phyloP scores from a whole-genome alignment of 2,329 filamentous ascomycete genomes.

The Aspergillus niger region DNA sequence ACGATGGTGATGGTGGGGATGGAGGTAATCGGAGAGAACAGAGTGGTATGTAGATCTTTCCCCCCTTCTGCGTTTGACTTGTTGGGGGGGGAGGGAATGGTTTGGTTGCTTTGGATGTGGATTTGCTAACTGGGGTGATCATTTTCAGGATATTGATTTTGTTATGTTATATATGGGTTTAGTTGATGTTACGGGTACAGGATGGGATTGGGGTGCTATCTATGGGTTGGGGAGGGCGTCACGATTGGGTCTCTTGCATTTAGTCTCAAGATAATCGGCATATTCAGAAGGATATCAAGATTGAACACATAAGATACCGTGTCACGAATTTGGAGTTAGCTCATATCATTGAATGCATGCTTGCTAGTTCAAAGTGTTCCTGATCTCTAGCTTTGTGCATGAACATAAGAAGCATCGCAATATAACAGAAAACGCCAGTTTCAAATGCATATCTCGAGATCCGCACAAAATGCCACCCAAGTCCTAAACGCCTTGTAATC shows the following conservation, averaged over 20 bases:
- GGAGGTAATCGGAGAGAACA: slow-evolving; percentile 47
- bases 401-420: neutral
- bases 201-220: neutral
- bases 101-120: neutral
- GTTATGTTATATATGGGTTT: neutral
- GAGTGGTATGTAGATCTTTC: slow-evolving; percentile 42
- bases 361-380: neutral
- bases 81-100: neutral
- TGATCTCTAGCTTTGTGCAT: neutral
- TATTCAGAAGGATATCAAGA: neutral
- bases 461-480: neutral
- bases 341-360: neutral
- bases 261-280: neutral
- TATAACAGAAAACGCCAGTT: neutral
- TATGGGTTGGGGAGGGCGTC: neutral
- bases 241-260: neutral
- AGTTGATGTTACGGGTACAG: too few species aligned
- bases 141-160: neutral
- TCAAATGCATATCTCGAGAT: neutral
- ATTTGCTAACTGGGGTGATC: neutral
- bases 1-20: slow-evolving; percentile 25
- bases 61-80: neutral
- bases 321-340: neutral
- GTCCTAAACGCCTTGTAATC: neutral
- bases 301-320: neutral